A percentile compares a stretch with the other conserved stretches of the same genome.
Evolutionary conservation across 495 filamentous ascomycete genomes (phyloP).

Genomic region (Aspergillus sparsus): DNA sequence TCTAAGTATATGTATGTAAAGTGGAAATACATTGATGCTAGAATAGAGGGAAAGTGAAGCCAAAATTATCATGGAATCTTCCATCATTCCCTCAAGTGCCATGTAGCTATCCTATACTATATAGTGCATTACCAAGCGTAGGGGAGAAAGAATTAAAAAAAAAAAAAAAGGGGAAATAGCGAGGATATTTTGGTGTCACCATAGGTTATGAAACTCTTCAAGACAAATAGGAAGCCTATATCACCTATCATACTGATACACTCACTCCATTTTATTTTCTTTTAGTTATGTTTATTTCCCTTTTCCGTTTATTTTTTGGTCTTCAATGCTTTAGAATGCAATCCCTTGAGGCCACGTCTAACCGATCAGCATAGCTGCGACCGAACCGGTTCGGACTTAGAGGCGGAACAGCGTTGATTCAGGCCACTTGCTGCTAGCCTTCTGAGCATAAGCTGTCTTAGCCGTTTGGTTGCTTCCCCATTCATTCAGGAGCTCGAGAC

Average conservation of each 20-base stretch:
- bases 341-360: not conserved
- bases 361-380: no score
- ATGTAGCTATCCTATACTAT: constrained; percentile 5
- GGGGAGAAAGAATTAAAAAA: not conserved
- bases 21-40: not conserved
- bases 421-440: constrained; percentile 70
- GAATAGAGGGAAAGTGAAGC: not conserved
- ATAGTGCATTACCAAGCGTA: not conserved
- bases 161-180: not conserved
- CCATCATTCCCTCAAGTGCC: not conserved
- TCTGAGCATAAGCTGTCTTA: constrained; percentile 58
- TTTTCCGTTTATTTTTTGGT: constrained; percentile 2
- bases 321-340: not conserved
- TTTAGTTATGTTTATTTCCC: not conserved
- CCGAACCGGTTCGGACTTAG: not conserved
- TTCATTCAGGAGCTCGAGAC: constrained; percentile 57
- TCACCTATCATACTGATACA: not conserved
- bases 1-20: not conserved
- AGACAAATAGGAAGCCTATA: not conserved
- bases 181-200: no score
- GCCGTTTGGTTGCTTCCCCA: constrained; percentile 58
- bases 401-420: constrained; percentile 62
- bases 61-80: not conserved
- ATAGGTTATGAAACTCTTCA: no score
- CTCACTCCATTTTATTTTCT: not conserved